Base-by-base conservation (phyloP, 768 basidiomycete species). In the Cyathus striatus region DNA sequence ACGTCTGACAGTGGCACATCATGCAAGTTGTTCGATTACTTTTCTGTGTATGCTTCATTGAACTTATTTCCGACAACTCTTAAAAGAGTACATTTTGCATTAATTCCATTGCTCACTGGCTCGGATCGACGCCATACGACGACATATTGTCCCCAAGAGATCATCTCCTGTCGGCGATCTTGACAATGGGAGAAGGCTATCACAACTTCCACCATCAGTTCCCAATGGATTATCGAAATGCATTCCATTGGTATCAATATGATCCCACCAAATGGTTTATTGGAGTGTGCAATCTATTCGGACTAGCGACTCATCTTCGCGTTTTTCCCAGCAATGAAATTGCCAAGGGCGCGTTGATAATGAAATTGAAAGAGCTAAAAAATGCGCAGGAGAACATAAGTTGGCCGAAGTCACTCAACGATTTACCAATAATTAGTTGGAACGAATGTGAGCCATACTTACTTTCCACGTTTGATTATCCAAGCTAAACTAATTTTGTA, bases 221-320 rank as follows among this genome's bases (percentile, higher is more conserved):
- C 66, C 90, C 89, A 6, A 87, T 84, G 84, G 86, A 88, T 56
- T 86, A 80, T 64, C 70, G 89, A 36, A 90, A 90, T 55, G 88
- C 88, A 4, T 79, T 76, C 50, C 60, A 71, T 16, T 87, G 83
- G 84, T 86, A 84, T 55, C 90, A 93, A 60, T 92, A 91, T 55
- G 90, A 93, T 58, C 90, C 90, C 3, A 93, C 92, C 3, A 93
- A 95, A 66, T 94, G 92, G 93, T 93, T 96, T 69, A 96, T 96
- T 56, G 79, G 72, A 16, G 49, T 68, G 30, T 83, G 81, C 52
- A 72, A 70, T 17, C 47, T 58, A 38, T 38, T 90, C 22, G 84
- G 90, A 3, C 64, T 92, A 23, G 92, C 92, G n/a, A 79, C 69
- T 34, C 78, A 92, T 57, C 74, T 96, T 45, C 82, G 85, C 52